A percentile compares a stretch with the other conserved stretches of the same genome.
These are phyloP conservation scores for Pseudogymnoascus sp. DNA, from an alignment of 2,329 filamentous ascomycete species.

Conservation along the genomic window DNA sequence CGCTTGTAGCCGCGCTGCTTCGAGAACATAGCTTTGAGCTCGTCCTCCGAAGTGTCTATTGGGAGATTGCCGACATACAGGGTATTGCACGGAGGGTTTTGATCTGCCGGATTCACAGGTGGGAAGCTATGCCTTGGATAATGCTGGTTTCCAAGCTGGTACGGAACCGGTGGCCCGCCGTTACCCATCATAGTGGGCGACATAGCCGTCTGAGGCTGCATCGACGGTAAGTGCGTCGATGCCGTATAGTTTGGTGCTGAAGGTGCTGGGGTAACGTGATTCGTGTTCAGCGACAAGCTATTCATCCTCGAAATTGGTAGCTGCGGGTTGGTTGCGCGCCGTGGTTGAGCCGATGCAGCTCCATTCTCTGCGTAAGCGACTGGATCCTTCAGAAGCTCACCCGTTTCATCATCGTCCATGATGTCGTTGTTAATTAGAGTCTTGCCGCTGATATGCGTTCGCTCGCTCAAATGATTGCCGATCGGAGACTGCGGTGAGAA, in stretches of 20 bases:
- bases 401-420: conserved; percentile 64
- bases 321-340: conserved; percentile 65
- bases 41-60: conserved; percentile 86
- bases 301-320: conserved; percentile 63
- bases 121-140: conserved; percentile 65
- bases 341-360: conserved; percentile 42
- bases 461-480: conserved; percentile 59
- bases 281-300: conserved; percentile 66
- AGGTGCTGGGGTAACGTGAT: conserved; percentile 34
- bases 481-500: conserved; percentile 71
- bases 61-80: conserved; percentile 97
- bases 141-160: conserved; percentile 48
- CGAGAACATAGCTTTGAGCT: conserved; percentile 87
- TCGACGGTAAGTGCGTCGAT: conserved; percentile 22
- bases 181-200: conserved; percentile 49
- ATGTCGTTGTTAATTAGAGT: conserved; percentile 64
- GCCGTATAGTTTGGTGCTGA: conserved; percentile 18
- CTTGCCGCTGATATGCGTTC: conserved; percentile 53
- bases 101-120: conserved; percentile 86
- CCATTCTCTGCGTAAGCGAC: conserved; percentile 69
- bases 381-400: conserved; percentile 63
- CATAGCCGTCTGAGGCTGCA: conserved; percentile 38
- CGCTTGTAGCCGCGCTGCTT: conserved; percentile 93
- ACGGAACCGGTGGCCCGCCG: conserved; percentile 38
- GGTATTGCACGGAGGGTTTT: conserved; percentile 96